Evolutionary conservation across 805 yeast genomes (phyloP), one percentile per base, ranked within the genome.

Genomic region (Cyberlindnera samutprakarnensis): DNA sequence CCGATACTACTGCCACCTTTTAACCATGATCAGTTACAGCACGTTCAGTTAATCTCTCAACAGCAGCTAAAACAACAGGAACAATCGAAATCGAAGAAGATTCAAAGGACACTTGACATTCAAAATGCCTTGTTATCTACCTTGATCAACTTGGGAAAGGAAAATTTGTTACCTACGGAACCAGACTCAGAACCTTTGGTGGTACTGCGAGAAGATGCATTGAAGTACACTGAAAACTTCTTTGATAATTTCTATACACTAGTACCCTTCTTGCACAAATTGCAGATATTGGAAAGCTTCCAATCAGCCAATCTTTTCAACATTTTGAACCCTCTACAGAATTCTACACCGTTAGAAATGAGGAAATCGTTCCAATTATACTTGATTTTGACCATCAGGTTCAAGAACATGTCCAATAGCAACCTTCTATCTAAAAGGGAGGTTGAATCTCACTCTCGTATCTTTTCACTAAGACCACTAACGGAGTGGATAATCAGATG

Each of bases 51-150:
- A 14, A 31, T 30, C 10, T 32, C 33, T 12, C 35, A 30, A 13
- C 25, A 27, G 23, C 12, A 13, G 16, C 15, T 18, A 13, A 27
- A 18, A 11, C 21, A 24, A 11, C 14, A 12, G 12, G 17, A 14
- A 20, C 25, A 14, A 7, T 15, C 10, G n/a, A 18, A 18, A 10
- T 14, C 38, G 6, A 29, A 24, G 2, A 31, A 33, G 10, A 32
- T 41, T 18, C n/a, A n/a, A n/a, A n/a, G n/a, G n/a, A n/a, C n/a
- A n/a, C n/a, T n/a, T n/a, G 41, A 41, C 9, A 45, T 45, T 23
- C 52, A 47, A 18, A 42, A 42, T 24, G 50, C 45, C 2, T 31
- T 47, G 2, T 22, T 47, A 12, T 43, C 49, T 5, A 45, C 50
- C 7, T 30, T 47, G 26, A 43, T 47, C 15, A 38, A 38, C 14